These are phyloP conservation scores for Golubevia sp. DNA, from an alignment of 1,284 basidiomycete species.

Conservation along the genomic window DNA sequence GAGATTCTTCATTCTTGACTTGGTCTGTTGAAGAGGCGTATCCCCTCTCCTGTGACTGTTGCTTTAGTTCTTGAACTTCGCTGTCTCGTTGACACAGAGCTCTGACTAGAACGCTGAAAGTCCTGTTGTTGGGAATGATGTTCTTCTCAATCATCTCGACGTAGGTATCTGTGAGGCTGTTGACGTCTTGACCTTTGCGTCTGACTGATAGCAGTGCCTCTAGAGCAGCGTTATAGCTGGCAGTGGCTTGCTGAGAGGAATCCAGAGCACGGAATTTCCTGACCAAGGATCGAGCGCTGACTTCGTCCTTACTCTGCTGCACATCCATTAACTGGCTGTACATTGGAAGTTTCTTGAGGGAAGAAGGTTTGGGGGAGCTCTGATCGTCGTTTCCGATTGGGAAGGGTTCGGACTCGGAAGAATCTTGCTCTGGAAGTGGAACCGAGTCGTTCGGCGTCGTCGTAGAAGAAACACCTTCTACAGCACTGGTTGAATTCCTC, in stretches of 20 bases:
- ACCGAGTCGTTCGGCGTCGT: background rate
- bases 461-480: background rate
- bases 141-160: conserved; percentile 74
- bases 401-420: background rate
- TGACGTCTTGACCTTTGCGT: conserved; percentile 68
- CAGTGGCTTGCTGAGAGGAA: conserved; percentile 17
- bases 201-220: conserved; percentile 68
- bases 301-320: background rate
- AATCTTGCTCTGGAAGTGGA: background rate
- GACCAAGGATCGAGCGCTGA: background rate
- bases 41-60: conserved; percentile 28
- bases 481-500: background rate
- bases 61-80: conserved; percentile 68
- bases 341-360: background rate
- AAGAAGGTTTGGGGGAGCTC: background rate
- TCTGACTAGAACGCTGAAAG: conserved; percentile 73
- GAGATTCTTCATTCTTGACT: conserved; percentile 67
- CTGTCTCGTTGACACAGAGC: conserved; percentile 75
- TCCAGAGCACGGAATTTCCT: background rate
- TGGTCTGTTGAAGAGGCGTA: background rate
- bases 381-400: background rate
- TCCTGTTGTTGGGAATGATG: conserved; percentile 71
- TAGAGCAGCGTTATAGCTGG: conserved; percentile 73
- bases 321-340: background rate
- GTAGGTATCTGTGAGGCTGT: conserved; percentile 73